Evolutionary conservation across 129 eudicot genomes (phyloP), one percentile per base, ranked within the genome.

Genomic region (Dittrichia graveolens): DNA sequence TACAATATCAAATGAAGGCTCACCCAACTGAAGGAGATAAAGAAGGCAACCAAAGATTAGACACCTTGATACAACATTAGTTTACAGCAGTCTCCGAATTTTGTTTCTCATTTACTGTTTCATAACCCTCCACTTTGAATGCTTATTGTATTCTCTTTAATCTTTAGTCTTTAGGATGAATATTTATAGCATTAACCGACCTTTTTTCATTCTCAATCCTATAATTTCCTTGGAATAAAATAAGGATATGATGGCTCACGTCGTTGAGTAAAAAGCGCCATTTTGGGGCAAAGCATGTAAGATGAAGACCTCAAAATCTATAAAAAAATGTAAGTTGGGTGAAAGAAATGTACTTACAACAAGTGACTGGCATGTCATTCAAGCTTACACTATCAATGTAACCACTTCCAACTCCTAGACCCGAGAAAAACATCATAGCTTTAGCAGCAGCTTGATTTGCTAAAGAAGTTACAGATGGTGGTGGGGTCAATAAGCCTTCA

Each of bases 401-500:
- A 24, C 90, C 96, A 82, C 84, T 87, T 73, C 89, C 89, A 58
- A 81, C 78, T 39, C 81, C 71, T 70, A 86, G 35, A 66, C 98
- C 98, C 41, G 97, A 88, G 80, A 88, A 87, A 81, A 76, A 87
- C 91, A 90, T 68, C 82, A 88, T 88, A 61, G 98, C 98, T 81
- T 88, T 94, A 19, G 90, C 89, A 80, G 98, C 97, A 65, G 97
- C 97, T 81, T 90, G 97, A 86, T 90, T 94, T 47, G 91, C 99
- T 67, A 84, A 70, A 54, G 91, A 75, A 75, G 82, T 76, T 41
- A 86, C 86, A 61, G 88, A 68, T 54, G 79, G 67, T 14, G 99
- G 99, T 74, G 99, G 91, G 71, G 83, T 81, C 85, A 94, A 76
- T 78, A 94, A 75, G 76, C 85, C 86, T 81, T 88, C 96, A 80